phyloP scores from a whole-genome alignment of 2,329 filamentous ascomycete species.

The Allantophomopsis cytisporea region DNA sequence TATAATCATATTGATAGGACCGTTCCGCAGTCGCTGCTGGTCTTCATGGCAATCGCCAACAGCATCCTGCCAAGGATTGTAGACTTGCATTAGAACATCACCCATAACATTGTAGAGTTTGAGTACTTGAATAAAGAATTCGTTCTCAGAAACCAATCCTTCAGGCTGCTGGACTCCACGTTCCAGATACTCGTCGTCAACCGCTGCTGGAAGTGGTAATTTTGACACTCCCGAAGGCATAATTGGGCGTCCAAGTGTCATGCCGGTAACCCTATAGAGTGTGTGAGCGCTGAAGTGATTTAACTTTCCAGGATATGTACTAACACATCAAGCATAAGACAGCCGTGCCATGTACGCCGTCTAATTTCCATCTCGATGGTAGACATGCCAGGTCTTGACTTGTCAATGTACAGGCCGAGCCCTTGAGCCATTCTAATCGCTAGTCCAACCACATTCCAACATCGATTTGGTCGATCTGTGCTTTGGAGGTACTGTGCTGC shows the following conservation, averaged over 20 bases:
- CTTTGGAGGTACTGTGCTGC: conserved; percentile 4
- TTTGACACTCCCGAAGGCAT: not conserved
- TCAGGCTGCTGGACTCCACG: not conserved
- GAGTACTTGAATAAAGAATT: not conserved
- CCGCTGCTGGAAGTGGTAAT: not conserved
- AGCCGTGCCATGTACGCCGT: not conserved
- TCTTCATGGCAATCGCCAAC: not conserved
- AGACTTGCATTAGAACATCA: not conserved
- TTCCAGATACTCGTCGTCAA: not conserved
- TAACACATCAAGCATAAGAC: not conserved
- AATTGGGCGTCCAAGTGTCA: not conserved
- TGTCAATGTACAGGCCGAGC: not conserved
- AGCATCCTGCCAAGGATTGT: not conserved
- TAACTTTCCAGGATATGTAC: too few species aligned
- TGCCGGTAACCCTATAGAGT: not conserved
- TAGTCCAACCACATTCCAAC: conserved; percentile 21
- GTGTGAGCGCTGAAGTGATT: not conserved
- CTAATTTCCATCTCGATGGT: not conserved
- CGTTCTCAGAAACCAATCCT: not conserved
- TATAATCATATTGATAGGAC: not conserved
- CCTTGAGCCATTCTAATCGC: not conserved
- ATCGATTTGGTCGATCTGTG: conserved; percentile 13
- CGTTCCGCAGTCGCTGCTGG: not conserved
- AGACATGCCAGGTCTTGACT: not conserved
- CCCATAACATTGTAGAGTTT: not conserved